Conservation (phyloP, 129 eudicot species). For the Heracleum sosnowskyi region DNA sequence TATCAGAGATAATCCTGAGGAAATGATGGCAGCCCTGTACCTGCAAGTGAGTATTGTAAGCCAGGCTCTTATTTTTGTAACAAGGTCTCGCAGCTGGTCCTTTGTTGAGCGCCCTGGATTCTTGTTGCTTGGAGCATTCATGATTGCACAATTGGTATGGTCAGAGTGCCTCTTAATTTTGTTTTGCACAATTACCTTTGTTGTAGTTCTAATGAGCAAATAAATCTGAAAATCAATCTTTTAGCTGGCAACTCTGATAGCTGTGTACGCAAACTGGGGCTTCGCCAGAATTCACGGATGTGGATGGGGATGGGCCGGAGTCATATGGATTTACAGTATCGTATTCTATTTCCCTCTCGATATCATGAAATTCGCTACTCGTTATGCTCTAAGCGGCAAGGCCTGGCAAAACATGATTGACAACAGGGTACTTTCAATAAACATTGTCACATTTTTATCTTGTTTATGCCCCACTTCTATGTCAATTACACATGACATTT, state of each 20-base stretch:
- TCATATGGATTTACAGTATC: constrained; percentile 79
- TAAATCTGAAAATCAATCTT: background rate
- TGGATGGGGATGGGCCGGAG: constrained; percentile 99
- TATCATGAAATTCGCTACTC: constrained; percentile 55
- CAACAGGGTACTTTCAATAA: constrained; percentile 51
- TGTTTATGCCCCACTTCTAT: background rate
- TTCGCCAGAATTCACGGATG: constrained; percentile 79
- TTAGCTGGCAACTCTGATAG: constrained; percentile 62
- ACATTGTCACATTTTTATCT: background rate
- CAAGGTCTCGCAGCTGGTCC: constrained; percentile 87
- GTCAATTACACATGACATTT: background rate
- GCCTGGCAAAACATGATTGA: constrained; percentile 78
- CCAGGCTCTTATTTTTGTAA: constrained; percentile 93
- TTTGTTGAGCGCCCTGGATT: constrained; percentile 85
- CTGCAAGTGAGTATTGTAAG: constrained; percentile 94
- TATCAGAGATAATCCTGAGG: constrained; percentile 41
- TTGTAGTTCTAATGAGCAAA: background rate
- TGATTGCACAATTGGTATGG: constrained; percentile 73
- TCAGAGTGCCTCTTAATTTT: background rate
- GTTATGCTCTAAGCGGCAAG: constrained; percentile 74
- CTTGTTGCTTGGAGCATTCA: constrained; percentile 53
- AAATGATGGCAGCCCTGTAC: constrained; percentile 85
- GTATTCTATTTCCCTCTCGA: constrained; percentile 81
- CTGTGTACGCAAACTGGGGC: constrained; percentile 85
- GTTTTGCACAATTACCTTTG: background rate